Evolutionary conservation across 805 yeast genomes (phyloP), one percentile per base, ranked within the genome.

Genomic region (Saturnispora zaruensis): DNA sequence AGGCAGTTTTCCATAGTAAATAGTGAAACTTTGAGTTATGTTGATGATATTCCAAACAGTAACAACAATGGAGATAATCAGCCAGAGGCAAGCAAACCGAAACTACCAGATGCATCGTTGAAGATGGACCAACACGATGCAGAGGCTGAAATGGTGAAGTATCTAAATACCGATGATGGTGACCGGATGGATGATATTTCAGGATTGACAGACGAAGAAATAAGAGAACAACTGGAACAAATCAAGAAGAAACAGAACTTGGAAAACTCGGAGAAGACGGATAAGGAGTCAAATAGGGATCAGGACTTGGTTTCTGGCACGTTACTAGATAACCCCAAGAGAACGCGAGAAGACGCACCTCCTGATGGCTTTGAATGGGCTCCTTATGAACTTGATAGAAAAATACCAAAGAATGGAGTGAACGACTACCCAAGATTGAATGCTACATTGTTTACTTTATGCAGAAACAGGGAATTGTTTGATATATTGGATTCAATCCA

Each of bases 361-460:
- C 56, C 56, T 8, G 56, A 54, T 44, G 33, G 25, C 3, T 18
- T 24, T 14, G 46, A 49, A 6, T 54, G 56, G 56, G 43, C 44
- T 11, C 30, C 44, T 34, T 54, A 51, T 44, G 56, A 54, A 46
- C 25, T 51, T 23, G 55, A 54, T 14, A 51, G 56, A 36, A 32
- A 30, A 4, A 28, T 51, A 13, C 51, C 52, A 16, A 11, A 13
- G 32, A 6, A 8, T 5, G 49, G 44, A 26, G 32, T 40, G 14
- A 41, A 18, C 45, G 79, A 72, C 52, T 56, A 55, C 82, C 66
- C 63, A 45, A 69, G 85, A 34, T 89, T 84, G 25, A 87, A 78
- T 54, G 93, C 89, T 5, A 79, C 87, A 0, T 71, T 87, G 57
- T 77, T 74, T 41, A 65, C 75, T 14, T 59, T 75, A 16, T 74